Conservation (phyloP, 257 asterid genomes). For the Echium plantagineum region DNA sequence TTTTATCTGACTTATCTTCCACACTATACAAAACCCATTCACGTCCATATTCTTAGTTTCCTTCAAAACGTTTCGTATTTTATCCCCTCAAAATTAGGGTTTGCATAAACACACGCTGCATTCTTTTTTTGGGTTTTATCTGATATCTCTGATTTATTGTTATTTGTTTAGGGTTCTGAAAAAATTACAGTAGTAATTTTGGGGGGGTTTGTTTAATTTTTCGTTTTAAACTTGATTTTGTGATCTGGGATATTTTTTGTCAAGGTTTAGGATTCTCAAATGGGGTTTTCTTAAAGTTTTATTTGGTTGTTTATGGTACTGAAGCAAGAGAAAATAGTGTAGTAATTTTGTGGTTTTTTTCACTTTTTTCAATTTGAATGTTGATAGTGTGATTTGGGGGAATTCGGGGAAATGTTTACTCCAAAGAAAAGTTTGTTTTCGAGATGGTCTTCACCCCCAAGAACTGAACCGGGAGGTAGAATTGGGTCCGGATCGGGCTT, state of each 20-base stretch:
- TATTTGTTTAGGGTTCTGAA: no score
- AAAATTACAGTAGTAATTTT: no score
- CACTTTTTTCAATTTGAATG: neutral
- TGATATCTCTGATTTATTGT: no score
- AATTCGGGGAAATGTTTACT: slow-evolving; percentile 41
- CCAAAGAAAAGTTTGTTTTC: slow-evolving; percentile 57
- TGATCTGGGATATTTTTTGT: no score
- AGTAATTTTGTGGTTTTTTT: slow-evolving; percentile 2
- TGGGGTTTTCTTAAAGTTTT: no score
- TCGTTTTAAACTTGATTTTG: no score
- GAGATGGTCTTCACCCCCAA: slow-evolving; percentile 48
- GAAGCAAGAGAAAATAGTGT: neutral
- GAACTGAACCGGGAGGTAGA: slow-evolving; percentile 42
- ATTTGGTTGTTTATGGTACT: no score
- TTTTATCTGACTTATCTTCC: slow-evolving; percentile 39
- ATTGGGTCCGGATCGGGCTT: slow-evolving; percentile 32
- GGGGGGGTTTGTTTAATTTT: no score
- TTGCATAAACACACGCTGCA: neutral
- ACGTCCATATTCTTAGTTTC: slow-evolving; percentile 53
- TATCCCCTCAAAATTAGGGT: slow-evolving; percentile 1
- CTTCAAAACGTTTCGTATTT: no score
- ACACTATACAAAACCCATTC: slow-evolving; percentile 58
- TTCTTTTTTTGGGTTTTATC: no score
- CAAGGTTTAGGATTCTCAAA: no score
- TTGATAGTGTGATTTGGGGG: slow-evolving; percentile 32